These are phyloP conservation scores for Gracilaria caudata DNA, from an alignment of 23 red algal genomes.

Conservation along the genomic window DNA sequence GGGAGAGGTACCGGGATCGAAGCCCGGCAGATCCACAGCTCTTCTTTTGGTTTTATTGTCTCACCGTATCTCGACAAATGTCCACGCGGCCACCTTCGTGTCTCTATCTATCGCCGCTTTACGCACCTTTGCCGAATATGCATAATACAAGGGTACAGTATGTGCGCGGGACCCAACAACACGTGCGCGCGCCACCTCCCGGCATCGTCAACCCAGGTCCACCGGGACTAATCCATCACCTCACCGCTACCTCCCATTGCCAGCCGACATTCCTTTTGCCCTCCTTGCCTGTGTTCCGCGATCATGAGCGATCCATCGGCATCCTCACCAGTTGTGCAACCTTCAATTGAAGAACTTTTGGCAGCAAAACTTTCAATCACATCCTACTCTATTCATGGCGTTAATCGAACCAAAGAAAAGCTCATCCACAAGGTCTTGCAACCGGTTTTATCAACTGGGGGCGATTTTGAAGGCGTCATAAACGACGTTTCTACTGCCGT, in stretches of 20 bases:
- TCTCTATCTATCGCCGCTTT: too few species aligned
- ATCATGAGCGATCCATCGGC: constrained; percentile 6
- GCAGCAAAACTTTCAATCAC: constrained; percentile 39
- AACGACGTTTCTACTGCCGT: constrained; percentile 70
- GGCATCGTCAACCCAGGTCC: too few species aligned
- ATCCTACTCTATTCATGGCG: constrained; percentile 35
- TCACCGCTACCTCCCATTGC: neutral
- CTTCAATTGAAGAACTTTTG: constrained; percentile 63
- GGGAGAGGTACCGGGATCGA: constrained; percentile 88
- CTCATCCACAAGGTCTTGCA: constrained; percentile 31
- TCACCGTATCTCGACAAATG: neutral
- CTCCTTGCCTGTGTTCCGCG: neutral
- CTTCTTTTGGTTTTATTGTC: neutral
- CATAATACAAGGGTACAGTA: too few species aligned
- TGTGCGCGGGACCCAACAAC: too few species aligned
- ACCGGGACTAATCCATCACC: neutral
- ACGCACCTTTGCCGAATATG: too few species aligned
- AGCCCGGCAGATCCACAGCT: constrained; percentile 74
- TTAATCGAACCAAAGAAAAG: constrained; percentile 35
- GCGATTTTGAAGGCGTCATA: constrained; percentile 64
- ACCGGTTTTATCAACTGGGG: constrained; percentile 57
- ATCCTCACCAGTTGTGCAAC: neutral
- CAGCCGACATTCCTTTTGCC: neutral
- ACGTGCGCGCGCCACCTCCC: too few species aligned
- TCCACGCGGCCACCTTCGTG: neutral